A percentile compares a stretch with the other conserved stretches of the same genome.
Evolutionary conservation across 108 stramenopile species (phyloP).

Genomic region (Conticribra guillardii): DNA sequence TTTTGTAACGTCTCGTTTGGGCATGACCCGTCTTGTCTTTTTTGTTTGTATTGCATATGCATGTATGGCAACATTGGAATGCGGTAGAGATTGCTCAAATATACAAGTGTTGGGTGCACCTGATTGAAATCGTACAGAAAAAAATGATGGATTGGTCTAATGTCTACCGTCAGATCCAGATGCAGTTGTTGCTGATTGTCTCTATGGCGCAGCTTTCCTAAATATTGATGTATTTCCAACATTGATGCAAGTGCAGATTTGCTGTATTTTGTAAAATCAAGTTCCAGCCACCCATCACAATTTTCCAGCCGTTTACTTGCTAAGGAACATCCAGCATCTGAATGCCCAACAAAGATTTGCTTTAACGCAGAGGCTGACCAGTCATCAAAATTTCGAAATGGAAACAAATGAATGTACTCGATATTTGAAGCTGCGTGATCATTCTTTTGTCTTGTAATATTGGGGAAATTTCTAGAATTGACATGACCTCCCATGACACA

Average conservation of each 20-base stretch:
- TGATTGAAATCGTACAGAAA: slow-evolving; percentile 10
- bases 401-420: slow-evolving; percentile 11
- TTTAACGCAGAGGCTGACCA: slow-evolving; percentile 13
- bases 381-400: slow-evolving; percentile 19
- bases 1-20: neutral
- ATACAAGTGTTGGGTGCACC: slow-evolving; percentile 3
- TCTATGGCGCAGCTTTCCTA: neutral
- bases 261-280: slow-evolving; percentile 19
- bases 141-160: slow-evolving; percentile 2
- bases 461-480: slow-evolving; percentile 17
- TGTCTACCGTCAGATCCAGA: too few species aligned
- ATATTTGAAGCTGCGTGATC: neutral
- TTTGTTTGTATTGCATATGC: slow-evolving; percentile 20
- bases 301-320: slow-evolving; percentile 1
- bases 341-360: slow-evolving; percentile 21
- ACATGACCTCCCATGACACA: slow-evolving; percentile 13
- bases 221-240: neutral
- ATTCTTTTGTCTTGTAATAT: neutral
- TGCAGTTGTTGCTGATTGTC: too few species aligned
- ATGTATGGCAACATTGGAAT: slow-evolving; percentile 16
- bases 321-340: neutral
- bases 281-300: slow-evolving; percentile 12
- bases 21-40: slow-evolving; percentile 6
- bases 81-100: neutral
- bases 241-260: slow-evolving; percentile 13